Percentiles rank a stretch among this genome's conserved stretches.
Conservation (phyloP, 306 rosid genomes). For the Nissolia schottii region DNA sequence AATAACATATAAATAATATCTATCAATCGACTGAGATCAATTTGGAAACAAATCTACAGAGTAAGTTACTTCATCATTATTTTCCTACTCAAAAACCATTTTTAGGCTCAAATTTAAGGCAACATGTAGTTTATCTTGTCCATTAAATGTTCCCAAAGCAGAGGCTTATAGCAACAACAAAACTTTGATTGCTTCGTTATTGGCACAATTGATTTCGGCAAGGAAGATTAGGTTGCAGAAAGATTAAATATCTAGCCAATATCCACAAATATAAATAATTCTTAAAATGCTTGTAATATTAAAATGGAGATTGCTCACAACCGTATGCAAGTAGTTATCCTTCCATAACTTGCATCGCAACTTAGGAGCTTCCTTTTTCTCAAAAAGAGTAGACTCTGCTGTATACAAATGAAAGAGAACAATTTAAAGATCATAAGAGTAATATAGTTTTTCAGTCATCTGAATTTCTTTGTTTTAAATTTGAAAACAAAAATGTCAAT, state of each 20-base stretch:
- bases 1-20: constrained; percentile 16
- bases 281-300: background rate
- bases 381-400: constrained; percentile 69
- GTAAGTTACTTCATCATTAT: constrained; percentile 58
- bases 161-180: constrained; percentile 63
- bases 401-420: constrained; percentile 38
- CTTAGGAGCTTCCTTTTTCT: constrained; percentile 75
- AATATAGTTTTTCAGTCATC: background rate
- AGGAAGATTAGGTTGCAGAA: constrained; percentile 12
- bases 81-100: constrained; percentile 55
- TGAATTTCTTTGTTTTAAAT: background rate
- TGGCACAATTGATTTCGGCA: constrained; percentile 56
- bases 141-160: constrained; percentile 58
- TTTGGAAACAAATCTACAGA: background rate
- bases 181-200: constrained; percentile 22
- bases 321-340: constrained; percentile 81
- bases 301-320: constrained; percentile 46
- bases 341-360: constrained; percentile 64
- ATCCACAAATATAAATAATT: background rate
- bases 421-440: background rate
- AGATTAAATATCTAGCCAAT: constrained; percentile 4
- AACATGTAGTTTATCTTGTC: constrained; percentile 92
- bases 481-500: background rate
- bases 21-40: background rate
- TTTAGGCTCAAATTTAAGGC: constrained; percentile 73